Conservation (phyloP, 768 basidiomycete genomes). For the Naganishia friedmannii region DNA sequence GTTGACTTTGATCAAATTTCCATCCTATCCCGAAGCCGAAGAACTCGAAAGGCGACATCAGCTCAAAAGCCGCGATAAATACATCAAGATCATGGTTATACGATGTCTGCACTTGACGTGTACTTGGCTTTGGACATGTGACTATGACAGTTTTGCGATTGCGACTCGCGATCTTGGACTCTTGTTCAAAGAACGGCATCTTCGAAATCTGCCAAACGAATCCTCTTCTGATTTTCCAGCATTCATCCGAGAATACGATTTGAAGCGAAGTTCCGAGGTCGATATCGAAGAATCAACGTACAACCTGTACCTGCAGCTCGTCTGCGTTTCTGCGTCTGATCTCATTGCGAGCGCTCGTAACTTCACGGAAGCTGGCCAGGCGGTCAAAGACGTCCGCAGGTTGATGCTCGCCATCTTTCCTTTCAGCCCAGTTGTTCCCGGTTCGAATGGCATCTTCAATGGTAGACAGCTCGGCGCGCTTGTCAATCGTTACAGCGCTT, state of each 20-base stretch:
- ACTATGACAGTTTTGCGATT: slow-evolving; percentile 61
- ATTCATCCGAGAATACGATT: slow-evolving; percentile 64
- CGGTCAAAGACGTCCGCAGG: slow-evolving; percentile 60
- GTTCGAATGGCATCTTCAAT: slow-evolving; percentile 58
- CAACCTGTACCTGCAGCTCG: slow-evolving; percentile 74
- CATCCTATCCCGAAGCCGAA: slow-evolving; percentile 54
- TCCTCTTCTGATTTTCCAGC: slow-evolving; percentile 66
- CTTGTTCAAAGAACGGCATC: slow-evolving; percentile 73
- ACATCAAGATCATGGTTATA: slow-evolving; percentile 65
- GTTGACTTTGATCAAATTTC: slow-evolving; percentile 62
- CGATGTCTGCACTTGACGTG: slow-evolving; percentile 72
- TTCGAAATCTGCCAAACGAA: slow-evolving; percentile 63
- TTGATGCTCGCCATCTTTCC: slow-evolving; percentile 71
- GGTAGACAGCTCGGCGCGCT: slow-evolving; percentile 67
- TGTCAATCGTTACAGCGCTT: slow-evolving; percentile 74
- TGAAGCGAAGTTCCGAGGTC: slow-evolving; percentile 58
- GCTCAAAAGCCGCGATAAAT: slow-evolving; percentile 64
- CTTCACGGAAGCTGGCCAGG: slow-evolving; percentile 45
- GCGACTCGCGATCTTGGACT: slow-evolving; percentile 60
- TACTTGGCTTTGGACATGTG: slow-evolving; percentile 73
- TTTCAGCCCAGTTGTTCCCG: slow-evolving; percentile 67
- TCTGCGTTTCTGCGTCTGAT: slow-evolving; percentile 63
- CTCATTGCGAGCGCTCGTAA: slow-evolving; percentile 38
- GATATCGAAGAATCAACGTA: slow-evolving; percentile 67
- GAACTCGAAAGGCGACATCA: slow-evolving; percentile 52